phyloP scores from a whole-genome alignment of 1,284 basidiomycete species.

The Coniferiporia sulphurascens region DNA sequence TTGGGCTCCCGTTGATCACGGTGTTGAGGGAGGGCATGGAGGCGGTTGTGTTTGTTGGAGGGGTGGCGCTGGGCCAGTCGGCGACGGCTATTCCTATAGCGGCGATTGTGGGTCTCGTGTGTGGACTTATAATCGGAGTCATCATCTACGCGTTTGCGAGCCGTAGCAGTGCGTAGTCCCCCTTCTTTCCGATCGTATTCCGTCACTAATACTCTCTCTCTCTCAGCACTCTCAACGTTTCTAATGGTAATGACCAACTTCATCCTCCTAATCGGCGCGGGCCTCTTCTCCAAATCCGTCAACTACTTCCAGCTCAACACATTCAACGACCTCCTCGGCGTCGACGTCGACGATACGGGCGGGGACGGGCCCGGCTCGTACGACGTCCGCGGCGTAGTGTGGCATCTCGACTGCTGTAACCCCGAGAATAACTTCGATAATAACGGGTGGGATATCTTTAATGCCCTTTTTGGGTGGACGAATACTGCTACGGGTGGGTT shows the following conservation, averaged over 20 bases:
- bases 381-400: conserved; percentile 75
- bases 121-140: conserved; percentile 65
- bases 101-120: conserved; percentile 76
- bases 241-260: conserved; percentile 86
- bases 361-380: conserved; percentile 83
- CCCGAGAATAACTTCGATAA: conserved; percentile 53
- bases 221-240: conserved; percentile 63
- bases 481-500: conserved; percentile 48
- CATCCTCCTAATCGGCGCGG: conserved; percentile 87
- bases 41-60: conserved; percentile 90
- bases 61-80: conserved; percentile 78
- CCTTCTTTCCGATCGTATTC: no score
- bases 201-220: no score
- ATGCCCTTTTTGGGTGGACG: conserved; percentile 72
- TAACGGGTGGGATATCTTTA: conserved; percentile 71
- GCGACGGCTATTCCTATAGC: conserved; percentile 87
- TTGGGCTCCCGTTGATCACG: conserved; percentile 85
- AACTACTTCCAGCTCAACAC: conserved; percentile 66
- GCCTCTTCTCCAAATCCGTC: conserved; percentile 74
- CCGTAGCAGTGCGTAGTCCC: conserved; percentile 37
- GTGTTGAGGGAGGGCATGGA: conserved; percentile 92
- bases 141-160: conserved; percentile 74
- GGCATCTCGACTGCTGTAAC: conserved; percentile 84
- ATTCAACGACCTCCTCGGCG: conserved; percentile 63
- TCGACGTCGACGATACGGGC: conserved; percentile 69